A percentile compares a stretch with the other conserved stretches of the same genome.
Evolutionary conservation across 2,329 filamentous ascomycete species (phyloP).

Genomic region (Ophiocordyceps australis): DNA sequence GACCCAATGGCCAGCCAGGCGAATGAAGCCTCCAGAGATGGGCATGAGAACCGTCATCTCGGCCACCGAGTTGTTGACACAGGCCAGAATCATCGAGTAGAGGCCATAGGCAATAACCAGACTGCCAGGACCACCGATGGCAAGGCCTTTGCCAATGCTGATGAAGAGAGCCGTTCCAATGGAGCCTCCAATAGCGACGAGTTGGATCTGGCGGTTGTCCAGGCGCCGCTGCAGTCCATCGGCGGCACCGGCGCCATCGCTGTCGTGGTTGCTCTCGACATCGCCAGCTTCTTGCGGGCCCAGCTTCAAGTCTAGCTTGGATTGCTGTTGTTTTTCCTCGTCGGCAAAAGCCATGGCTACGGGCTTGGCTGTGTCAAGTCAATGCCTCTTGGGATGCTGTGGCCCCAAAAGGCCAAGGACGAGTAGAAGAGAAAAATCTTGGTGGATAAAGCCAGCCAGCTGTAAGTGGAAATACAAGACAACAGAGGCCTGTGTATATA

Average conservation of each 20-base stretch:
- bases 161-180: slow-evolving; percentile 42
- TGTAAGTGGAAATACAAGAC: too few species aligned
- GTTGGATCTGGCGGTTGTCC: slow-evolving; percentile 35
- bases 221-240: slow-evolving; percentile 26
- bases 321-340: slow-evolving; percentile 11
- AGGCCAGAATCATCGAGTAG: slow-evolving; percentile 34
- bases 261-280: slow-evolving; percentile 6
- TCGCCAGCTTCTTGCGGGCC: slow-evolving; percentile 9
- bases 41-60: slow-evolving; percentile 48
- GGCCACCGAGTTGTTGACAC: slow-evolving; percentile 47
- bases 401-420: too few species aligned
- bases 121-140: slow-evolving; percentile 23
- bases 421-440: too few species aligned
- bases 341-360: slow-evolving; percentile 7
- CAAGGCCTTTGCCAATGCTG: slow-evolving; percentile 37
- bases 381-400: too few species aligned
- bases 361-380: too few species aligned
- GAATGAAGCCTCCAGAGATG: slow-evolving; percentile 43
- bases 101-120: slow-evolving; percentile 40
- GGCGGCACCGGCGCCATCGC: slow-evolving; percentile 16
- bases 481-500: too few species aligned
- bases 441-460: too few species aligned
- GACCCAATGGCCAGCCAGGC: slow-evolving; percentile 45
- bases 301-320: slow-evolving; percentile 8
- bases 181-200: slow-evolving; percentile 39